These are phyloP conservation scores for Dictyostelium discoideum DNA, from an alignment of 78 protist genomes.

Conservation along the genomic window DNA sequence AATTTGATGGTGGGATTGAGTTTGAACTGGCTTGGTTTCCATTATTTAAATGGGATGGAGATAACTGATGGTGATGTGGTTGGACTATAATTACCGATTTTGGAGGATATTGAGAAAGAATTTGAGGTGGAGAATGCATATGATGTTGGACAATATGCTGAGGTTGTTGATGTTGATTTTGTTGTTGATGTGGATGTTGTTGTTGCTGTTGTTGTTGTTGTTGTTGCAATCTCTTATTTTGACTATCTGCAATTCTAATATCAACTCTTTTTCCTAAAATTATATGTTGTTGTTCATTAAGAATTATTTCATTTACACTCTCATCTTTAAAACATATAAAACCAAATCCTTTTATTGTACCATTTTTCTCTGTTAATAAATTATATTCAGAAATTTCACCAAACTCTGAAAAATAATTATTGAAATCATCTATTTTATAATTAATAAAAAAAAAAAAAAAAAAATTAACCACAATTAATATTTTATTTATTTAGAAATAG, in stretches of 20 bases:
- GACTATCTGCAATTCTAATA: slow-evolving; percentile 65
- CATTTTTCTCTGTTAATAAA: slow-evolving; percentile 46
- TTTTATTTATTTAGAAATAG: too few species aligned
- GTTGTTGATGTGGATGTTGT: background rate
- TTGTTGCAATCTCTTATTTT: background rate
- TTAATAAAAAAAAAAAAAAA: background rate
- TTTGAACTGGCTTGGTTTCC: background rate
- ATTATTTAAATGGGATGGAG: background rate
- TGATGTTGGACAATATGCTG: background rate
- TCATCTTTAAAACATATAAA: slow-evolving; percentile 56
- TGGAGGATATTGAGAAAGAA: background rate
- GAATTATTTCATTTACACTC: background rate
- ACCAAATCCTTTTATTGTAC: slow-evolving; percentile 54
- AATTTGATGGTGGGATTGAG: background rate
- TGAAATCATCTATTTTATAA: slow-evolving; percentile 1
- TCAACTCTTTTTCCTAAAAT: slow-evolving; percentile 61
- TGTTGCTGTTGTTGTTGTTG: background rate
- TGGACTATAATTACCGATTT: background rate
- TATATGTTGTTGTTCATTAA: slow-evolving; percentile 14
- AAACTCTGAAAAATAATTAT: slow-evolving; percentile 29
- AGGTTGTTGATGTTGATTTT: background rate
- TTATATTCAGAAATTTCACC: slow-evolving; percentile 61
- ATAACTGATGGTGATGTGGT: background rate
- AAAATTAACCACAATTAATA: background rate
- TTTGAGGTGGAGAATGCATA: background rate